Evolutionary conservation across 1,284 basidiomycete genomes (phyloP), one percentile per base, ranked within the genome.

Genomic region (Schizophyllum amplum): DNA sequence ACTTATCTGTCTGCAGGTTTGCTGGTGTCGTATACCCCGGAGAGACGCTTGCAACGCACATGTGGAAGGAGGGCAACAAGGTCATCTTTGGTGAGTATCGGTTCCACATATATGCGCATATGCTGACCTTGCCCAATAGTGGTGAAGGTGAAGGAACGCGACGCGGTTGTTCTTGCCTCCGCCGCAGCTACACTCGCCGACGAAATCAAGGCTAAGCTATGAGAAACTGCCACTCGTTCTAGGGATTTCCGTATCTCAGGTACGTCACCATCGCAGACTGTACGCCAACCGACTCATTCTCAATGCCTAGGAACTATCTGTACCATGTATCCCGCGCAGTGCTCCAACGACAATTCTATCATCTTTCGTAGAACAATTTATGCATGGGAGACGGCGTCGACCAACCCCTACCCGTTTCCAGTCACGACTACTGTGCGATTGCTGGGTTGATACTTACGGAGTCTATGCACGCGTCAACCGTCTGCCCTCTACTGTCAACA

Each of bases 51-150:
- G 77, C 94, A 20, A 97, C 94, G 0, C 85, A 92, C 69, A 97
- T 98, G 94, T 99, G 96, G 96, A 98, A 95, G 71, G 94, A 98
- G 66, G 92, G 88, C 20, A 74, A 83, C 66, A 98, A 90, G 74
- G 87, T 98, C 62, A 84, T 98, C 62, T 99, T 99, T 72, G 78
- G 91, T 94, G 69, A 68, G 90, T 79, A 0, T 13, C 5, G 46
- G 2, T 53, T 51, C 42, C 21, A 27, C 26, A 50, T 54, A 25
- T n/a, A 52, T 23, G 27, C 51, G 20, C 42, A 24, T 21, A 2
- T 51, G 17, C 13, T 4, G n/a, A 42, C 49, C 24, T 51, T 33
- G 47, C 42, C 47, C 33, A 47, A 27, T 63, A 91, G 89, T 72
- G 48, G 81, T 81, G n/a, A 88, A 90, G 68, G 86, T 87, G 24